Evolutionary conservation across 2,329 filamentous ascomycete species (phyloP).

Genomic region (Lachnellula hyalina): DNA sequence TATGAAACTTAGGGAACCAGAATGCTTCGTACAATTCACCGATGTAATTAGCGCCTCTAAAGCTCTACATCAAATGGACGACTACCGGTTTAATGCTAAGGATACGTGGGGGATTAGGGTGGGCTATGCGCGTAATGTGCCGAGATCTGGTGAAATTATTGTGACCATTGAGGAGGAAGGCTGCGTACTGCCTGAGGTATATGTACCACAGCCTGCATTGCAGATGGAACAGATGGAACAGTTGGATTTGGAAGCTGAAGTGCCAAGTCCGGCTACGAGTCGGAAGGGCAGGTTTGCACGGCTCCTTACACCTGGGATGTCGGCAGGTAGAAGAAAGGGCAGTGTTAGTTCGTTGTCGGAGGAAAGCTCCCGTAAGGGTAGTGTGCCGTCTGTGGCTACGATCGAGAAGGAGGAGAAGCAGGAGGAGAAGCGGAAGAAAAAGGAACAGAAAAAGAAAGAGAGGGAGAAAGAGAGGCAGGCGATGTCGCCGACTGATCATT

Average conservation of each 20-base stretch:
- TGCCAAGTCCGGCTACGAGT: not conserved
- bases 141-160: not conserved
- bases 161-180: slow-evolving; percentile 6
- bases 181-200: not conserved
- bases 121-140: slow-evolving; percentile 4
- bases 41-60: not conserved
- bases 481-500: not conserved
- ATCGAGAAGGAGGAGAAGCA: not conserved
- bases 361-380: not conserved
- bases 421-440: not conserved
- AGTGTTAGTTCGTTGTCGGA: not conserved
- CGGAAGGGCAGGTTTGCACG: not conserved
- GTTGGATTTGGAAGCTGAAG: not conserved
- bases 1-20: slow-evolving; percentile 9
- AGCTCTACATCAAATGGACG: slow-evolving; percentile 4
- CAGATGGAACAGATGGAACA: not conserved
- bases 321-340: not conserved
- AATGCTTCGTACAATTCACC: slow-evolving; percentile 10
- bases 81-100: slow-evolving; percentile 5
- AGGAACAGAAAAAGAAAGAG: not conserved
- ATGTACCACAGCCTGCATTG: not conserved
- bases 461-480: not conserved
- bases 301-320: not conserved
- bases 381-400: not conserved
- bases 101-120: slow-evolving; percentile 11